A percentile compares a stretch with the other conserved stretches of the same genome.
phyloP scores from a whole-genome alignment of 495 filamentous ascomycete species.

The Acidiella bohemica region DNA sequence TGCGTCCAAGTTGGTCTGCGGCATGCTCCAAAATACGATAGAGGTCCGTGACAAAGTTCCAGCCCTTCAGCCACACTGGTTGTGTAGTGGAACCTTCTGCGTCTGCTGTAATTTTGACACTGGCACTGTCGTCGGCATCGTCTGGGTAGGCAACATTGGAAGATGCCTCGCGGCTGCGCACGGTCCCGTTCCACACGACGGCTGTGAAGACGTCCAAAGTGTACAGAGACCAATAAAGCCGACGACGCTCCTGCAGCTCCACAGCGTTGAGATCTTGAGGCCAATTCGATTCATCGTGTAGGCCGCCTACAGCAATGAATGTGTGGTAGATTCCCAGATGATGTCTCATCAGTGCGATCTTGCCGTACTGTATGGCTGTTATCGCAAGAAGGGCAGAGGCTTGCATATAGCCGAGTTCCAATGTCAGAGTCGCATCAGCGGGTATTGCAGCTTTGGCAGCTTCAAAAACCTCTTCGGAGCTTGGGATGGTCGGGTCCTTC shows the following conservation, averaged over 20 bases:
- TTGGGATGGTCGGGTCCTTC: conserved; percentile 20
- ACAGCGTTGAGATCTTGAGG: conserved; percentile 30
- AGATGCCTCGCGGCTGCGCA: conserved; percentile 34
- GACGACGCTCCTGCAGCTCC: conserved; percentile 36
- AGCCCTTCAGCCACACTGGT: conserved; percentile 34
- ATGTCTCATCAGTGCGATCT: conserved; percentile 35
- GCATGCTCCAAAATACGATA: conserved; percentile 38
- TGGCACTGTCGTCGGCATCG: conserved; percentile 20
- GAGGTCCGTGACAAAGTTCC: conserved; percentile 40
- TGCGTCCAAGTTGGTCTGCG: conserved; percentile 10
- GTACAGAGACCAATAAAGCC: conserved; percentile 44
- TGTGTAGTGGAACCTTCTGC: too few relatives aligned
- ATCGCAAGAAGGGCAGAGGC: conserved; percentile 36
- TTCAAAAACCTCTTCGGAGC: conserved; percentile 34
- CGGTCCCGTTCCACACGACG: conserved; percentile 35
- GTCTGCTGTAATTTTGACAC: neutral
- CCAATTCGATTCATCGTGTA: conserved; percentile 42
- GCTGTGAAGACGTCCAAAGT: conserved; percentile 38
- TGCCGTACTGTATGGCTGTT: conserved; percentile 35
- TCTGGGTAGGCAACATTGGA: conserved; percentile 35
- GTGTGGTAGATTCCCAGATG: conserved; percentile 37
- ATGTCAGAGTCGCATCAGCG: conserved; percentile 25
- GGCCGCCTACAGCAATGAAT: conserved; percentile 30
- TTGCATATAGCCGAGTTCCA: conserved; percentile 34
- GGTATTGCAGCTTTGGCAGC: conserved; percentile 33